phyloP scores from a whole-genome alignment of 257 asterid species.

The Verbena officinalis region DNA sequence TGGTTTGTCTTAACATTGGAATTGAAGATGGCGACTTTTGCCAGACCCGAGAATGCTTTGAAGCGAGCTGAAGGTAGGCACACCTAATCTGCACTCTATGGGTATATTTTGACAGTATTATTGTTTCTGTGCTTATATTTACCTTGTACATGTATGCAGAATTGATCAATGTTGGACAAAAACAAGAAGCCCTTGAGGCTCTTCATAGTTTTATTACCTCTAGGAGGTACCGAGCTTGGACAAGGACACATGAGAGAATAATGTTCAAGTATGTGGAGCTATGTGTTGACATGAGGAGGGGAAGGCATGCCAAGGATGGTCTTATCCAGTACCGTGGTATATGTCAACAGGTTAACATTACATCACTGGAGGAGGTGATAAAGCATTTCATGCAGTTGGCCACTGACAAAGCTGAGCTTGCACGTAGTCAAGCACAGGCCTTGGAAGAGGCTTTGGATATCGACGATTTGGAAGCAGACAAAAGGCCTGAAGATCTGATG shows the following conservation, averaged over 20 bases:
- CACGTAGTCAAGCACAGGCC: constrained; percentile 82
- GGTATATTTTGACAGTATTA: neutral
- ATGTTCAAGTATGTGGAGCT: constrained; percentile 92
- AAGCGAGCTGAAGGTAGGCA: constrained; percentile 61
- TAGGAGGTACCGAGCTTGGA: constrained; percentile 95
- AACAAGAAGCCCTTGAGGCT: constrained; percentile 92
- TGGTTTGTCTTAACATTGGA: constrained; percentile 1
- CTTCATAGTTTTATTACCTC: constrained; percentile 86
- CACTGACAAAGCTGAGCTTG: constrained; percentile 87
- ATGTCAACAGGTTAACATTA: constrained; percentile 91
- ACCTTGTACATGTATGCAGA: constrained; percentile 50
- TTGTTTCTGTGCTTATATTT: neutral
- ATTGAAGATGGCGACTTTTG: constrained; percentile 48
- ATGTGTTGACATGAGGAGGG: constrained; percentile 95
- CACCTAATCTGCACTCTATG: too few species aligned
- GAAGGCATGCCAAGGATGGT: constrained; percentile 96
- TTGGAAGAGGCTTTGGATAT: constrained; percentile 88
- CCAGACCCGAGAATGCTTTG: constrained; percentile 60
- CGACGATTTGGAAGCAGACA: constrained; percentile 93
- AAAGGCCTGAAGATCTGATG: constrained; percentile 93
- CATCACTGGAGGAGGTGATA: constrained; percentile 89
- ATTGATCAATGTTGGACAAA: constrained; percentile 85
- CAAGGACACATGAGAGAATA: constrained; percentile 80
- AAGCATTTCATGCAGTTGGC: constrained; percentile 96
- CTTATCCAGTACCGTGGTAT: constrained; percentile 90